Percentiles rank a stretch among this genome's conserved stretches.
These are phyloP conservation scores for Cladosporium sp. DNA, from an alignment of 2,329 filamentous ascomycete genomes.

Conservation along the genomic window DNA sequence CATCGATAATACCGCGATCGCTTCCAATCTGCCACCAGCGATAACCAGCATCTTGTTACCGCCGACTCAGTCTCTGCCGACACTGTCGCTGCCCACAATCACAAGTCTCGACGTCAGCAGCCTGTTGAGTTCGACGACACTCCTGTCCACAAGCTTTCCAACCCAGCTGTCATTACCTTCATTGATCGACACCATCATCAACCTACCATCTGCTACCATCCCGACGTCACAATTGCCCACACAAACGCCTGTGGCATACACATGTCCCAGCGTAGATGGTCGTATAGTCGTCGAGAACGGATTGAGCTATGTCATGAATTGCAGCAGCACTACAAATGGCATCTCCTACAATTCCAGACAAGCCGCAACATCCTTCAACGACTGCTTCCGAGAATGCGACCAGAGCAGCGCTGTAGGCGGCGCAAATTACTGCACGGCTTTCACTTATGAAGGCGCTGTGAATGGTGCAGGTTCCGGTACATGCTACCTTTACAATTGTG, in stretches of 20 bases:
- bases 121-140: background rate
- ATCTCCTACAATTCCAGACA: slow-evolving; percentile 13
- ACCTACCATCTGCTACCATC: slow-evolving; percentile 13
- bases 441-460: slow-evolving; percentile 18
- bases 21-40: background rate
- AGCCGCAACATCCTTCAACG: slow-evolving; percentile 19
- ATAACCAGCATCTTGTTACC: background rate
- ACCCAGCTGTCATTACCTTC: background rate
- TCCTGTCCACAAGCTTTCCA: background rate
- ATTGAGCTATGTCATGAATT: slow-evolving; percentile 20
- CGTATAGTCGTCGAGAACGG: slow-evolving; percentile 20
- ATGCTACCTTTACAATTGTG: slow-evolving; percentile 22
- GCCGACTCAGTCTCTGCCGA: background rate
- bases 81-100: background rate
- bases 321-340: slow-evolving; percentile 17
- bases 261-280: slow-evolving; percentile 19
- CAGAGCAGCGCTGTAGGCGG: slow-evolving; percentile 15
- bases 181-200: background rate
- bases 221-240: slow-evolving; percentile 18
- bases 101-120: background rate
- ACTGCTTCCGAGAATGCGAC: slow-evolving; percentile 22
- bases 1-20: slow-evolving; percentile 3
- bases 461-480: slow-evolving; percentile 19
- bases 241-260: slow-evolving; percentile 17
- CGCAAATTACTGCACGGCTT: slow-evolving; percentile 23